phyloP scores from a whole-genome alignment of 1,139 yeast genomes.

The Nakaseomyces delphensis region DNA sequence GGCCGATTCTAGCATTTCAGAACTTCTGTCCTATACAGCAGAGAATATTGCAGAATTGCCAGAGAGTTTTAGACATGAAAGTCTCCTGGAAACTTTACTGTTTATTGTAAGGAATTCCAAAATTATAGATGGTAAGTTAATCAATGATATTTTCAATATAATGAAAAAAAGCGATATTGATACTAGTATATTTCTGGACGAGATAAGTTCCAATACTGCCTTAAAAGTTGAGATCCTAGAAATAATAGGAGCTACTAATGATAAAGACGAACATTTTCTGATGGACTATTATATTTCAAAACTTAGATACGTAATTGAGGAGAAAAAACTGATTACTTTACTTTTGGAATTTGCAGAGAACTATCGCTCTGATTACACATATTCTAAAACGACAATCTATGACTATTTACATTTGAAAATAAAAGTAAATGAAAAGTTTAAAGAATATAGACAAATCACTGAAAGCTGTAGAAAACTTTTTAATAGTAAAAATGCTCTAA shows the following conservation, averaged over 20 bases:
- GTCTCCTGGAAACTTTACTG: slow-evolving; percentile 13
- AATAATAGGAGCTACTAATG: slow-evolving; percentile 17
- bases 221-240: slow-evolving; percentile 24
- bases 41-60: slow-evolving; percentile 13
- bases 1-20: slow-evolving; percentile 8
- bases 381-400: slow-evolving; percentile 19
- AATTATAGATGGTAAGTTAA: slow-evolving; percentile 5
- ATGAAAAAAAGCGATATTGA: slow-evolving; percentile 12
- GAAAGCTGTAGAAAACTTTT: slow-evolving; percentile 13
- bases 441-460: slow-evolving; percentile 9
- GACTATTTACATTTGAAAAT: slow-evolving; percentile 19
- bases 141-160: slow-evolving; percentile 11
- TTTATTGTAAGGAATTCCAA: slow-evolving; percentile 9
- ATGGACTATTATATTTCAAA: slow-evolving; percentile 22
- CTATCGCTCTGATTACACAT: slow-evolving; percentile 22
- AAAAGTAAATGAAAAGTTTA: slow-evolving; percentile 11
- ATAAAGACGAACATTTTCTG: slow-evolving; percentile 21
- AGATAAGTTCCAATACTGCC: slow-evolving; percentile 12
- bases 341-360: slow-evolving; percentile 14
- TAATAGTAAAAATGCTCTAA: slow-evolving; percentile 5
- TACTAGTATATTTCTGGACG: slow-evolving; percentile 14
- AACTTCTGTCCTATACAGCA: slow-evolving; percentile 13
- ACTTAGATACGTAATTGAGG: slow-evolving; percentile 17
- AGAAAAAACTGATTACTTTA: slow-evolving; percentile 13
- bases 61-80: slow-evolving; percentile 11